Percentiles rank a stretch among this genome's conserved stretches.
Conservation (phyloP, 1,284 basidiomycete species). For the Apiotrichum sp. region DNA sequence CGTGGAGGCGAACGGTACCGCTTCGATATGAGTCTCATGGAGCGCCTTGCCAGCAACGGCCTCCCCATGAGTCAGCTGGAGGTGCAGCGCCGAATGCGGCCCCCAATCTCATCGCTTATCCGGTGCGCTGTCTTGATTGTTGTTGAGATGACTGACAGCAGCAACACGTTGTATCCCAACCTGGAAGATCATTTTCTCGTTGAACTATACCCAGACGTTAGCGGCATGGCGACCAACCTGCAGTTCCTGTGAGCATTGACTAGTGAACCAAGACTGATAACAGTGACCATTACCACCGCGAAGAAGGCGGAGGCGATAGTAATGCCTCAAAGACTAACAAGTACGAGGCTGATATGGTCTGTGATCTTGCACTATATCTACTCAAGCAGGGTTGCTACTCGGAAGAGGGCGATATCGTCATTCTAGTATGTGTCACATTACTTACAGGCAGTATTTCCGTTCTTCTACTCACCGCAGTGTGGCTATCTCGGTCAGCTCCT, state of each 20-base stretch:
- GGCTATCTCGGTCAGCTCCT: conserved; percentile 55
- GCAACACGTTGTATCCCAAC: conserved; percentile 56
- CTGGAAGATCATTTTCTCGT: conserved; percentile 57
- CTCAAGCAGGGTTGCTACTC: conserved; percentile 57
- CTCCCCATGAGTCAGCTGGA: conserved; percentile 53
- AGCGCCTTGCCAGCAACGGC: conserved; percentile 53
- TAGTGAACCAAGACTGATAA: neutral
- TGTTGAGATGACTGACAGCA: conserved; percentile 23
- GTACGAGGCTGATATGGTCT: conserved; percentile 66
- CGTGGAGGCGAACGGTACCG: conserved; percentile 52
- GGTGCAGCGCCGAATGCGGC: conserved; percentile 52
- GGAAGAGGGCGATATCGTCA: conserved; percentile 62
- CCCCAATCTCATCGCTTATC: conserved; percentile 52
- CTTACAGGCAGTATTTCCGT: too few species aligned
- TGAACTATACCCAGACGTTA: conserved; percentile 52
- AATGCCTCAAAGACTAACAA: conserved; percentile 59
- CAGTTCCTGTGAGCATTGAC: conserved; percentile 51
- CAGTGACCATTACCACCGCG: conserved; percentile 49
- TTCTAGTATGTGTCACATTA: conserved; percentile 46
- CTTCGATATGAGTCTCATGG: conserved; percentile 62
- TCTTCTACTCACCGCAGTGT: neutral
- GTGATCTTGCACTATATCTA: conserved; percentile 63
- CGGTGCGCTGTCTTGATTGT: conserved; percentile 25
- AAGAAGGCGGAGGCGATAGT: conserved; percentile 54
- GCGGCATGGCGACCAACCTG: conserved; percentile 56